Evolutionary conservation across 768 basidiomycete genomes (phyloP).

Genomic region (Lactifluus volemus): DNA sequence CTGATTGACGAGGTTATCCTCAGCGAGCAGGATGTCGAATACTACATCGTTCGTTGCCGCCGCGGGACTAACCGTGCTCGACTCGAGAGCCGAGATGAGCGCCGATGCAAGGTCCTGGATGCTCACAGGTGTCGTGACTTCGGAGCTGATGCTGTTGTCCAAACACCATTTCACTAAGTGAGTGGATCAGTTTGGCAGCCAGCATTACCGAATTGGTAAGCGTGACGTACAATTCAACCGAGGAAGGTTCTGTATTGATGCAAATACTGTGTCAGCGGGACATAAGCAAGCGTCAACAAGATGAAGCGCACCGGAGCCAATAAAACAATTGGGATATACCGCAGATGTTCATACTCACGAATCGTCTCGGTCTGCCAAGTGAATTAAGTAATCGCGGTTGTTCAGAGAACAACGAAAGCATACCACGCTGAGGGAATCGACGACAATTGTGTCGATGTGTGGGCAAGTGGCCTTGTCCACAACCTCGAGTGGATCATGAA

Average conservation of each 20-base stretch:
- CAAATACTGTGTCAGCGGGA: not conserved
- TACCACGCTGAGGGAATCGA: constrained; percentile 81
- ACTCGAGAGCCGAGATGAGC: constrained; percentile 88
- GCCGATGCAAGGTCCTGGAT: constrained; percentile 87
- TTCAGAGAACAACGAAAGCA: constrained; percentile 28
- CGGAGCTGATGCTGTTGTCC: constrained; percentile 92
- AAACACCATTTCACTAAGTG: constrained; percentile 85
- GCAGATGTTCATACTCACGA: constrained; percentile 86
- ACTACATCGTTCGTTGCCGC: constrained; percentile 77
- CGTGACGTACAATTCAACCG: constrained; percentile 58
- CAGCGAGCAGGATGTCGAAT: constrained; percentile 91
- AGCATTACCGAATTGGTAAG: not conserved
- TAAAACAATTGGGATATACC: constrained; percentile 94
- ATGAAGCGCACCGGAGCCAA: constrained; percentile 50
- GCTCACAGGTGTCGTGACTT: constrained; percentile 85
- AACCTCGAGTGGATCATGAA: constrained; percentile 74
- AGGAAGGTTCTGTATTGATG: constrained; percentile 40
- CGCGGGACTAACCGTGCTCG: constrained; percentile 85
- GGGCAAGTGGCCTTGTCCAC: constrained; percentile 73
- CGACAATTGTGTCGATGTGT: constrained; percentile 91
- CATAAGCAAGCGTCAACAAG: not conserved
- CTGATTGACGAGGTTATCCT: constrained; percentile 95
- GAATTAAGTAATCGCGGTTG: not conserved
- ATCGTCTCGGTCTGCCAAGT: constrained; percentile 69
- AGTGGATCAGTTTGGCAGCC: constrained; percentile 3